Evolutionary conservation across 352 stramenopile species (phyloP).

Genomic region (Globisporangium heterothallicum): DNA sequence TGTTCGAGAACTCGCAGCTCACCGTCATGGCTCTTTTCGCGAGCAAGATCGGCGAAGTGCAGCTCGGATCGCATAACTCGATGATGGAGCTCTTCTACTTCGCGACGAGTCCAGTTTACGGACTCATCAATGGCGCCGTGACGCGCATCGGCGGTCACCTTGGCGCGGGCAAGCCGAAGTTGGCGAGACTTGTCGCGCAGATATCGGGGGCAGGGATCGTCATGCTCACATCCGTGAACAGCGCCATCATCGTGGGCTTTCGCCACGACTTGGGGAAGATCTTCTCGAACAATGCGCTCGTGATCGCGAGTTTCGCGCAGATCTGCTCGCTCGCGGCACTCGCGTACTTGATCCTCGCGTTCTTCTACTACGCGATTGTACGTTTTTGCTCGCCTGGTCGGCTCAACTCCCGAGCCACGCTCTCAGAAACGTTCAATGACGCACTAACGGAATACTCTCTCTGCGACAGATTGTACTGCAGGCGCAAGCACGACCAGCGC

Average conservation of each 20-base stretch:
- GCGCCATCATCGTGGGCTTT: conserved; percentile 40
- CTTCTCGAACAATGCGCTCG: conserved; percentile 58
- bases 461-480: conserved; percentile 55
- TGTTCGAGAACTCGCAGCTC: conserved; percentile 82
- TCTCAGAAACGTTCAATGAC: too few relatives aligned
- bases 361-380: conserved; percentile 82
- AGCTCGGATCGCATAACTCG: conserved; percentile 72
- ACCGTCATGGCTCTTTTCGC: conserved; percentile 76
- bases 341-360: conserved; percentile 64
- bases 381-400: too few relatives aligned
- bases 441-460: conserved; percentile 4
- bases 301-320: conserved; percentile 59
- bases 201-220: conserved; percentile 44
- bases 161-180: conserved; percentile 30
- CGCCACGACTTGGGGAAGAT: conserved; percentile 43
- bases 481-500: conserved; percentile 47
- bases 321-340: conserved; percentile 52
- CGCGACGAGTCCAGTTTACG: conserved; percentile 68
- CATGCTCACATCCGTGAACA: conserved; percentile 38
- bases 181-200: conserved; percentile 48
- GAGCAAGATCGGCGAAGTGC: conserved; percentile 56
- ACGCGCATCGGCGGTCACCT: conserved; percentile 64
- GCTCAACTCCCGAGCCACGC: too few relatives aligned
- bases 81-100: conserved; percentile 88
- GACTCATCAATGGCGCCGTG: conserved; percentile 53